Base-by-base conservation (phyloP, 805 yeast species). In the Wickerhamia fluorescens region DNA sequence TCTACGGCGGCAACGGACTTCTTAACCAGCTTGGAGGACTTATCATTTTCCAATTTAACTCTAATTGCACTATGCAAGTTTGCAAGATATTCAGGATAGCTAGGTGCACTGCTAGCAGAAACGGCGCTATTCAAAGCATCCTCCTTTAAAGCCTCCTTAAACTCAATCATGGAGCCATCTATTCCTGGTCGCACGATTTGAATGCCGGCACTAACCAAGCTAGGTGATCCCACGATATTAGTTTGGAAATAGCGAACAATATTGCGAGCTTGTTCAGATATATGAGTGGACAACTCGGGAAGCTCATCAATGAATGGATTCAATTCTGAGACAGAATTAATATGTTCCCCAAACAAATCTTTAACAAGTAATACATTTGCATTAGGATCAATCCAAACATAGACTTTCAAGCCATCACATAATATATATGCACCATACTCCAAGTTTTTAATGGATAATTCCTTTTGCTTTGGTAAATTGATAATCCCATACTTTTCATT, bases 351-450 rank as follows among this genome's bases (percentile, higher is more conserved):
- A 45, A 89, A 77, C 32, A 92, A 54, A 51, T 88, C 96, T 38
- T 71, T 64, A 20, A 88, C 44, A 14, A 92, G 61, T 34, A 74
- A 53, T 7, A 79, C 74, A 40, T 79, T 76, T 0, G 83, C 82
- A 24, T 73, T 70, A 12, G 72, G 72, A 51, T 82, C 85, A 23
- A 88, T 59, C 75, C 83, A 80, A 20, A 88, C 58, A 29, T 63
- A 64, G 3, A 77, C 61, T 9, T 56, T 45, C 14, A 59, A 61
- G 12, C 94, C 89, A 44, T 84, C 74, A 59, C 82, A 87, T 13
- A 81, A 54, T 26, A 92, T 49, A 52, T 82, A 86, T 6, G 83
- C 87, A 6, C 95, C 94, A 24, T 86, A 85, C 30, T 69, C 62
- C 35, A 75, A 58, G 30, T 72, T 45, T 23, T 52, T 45, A 24